Percentiles rank a stretch among this genome's conserved stretches.
These are phyloP conservation scores for Vanrija sp. DNA, from an alignment of 1,284 basidiomycete species.

Conservation along the genomic window DNA sequence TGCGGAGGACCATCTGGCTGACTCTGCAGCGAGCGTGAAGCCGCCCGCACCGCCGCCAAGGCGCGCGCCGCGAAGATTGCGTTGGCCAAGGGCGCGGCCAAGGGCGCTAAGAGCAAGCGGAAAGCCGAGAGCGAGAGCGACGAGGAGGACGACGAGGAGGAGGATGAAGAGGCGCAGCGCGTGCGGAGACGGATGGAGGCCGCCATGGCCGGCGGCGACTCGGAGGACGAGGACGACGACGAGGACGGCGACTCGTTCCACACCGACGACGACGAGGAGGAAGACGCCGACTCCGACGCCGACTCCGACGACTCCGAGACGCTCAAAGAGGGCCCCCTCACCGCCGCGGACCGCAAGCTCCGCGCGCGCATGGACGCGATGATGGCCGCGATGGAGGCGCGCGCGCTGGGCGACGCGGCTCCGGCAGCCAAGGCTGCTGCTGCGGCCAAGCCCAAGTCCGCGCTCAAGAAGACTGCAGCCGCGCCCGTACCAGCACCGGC, in stretches of 20 bases:
- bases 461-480: background rate
- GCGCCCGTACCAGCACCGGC: background rate
- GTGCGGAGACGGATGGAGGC: conserved; percentile 23
- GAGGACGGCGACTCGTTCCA: conserved; percentile 25
- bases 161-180: conserved; percentile 17
- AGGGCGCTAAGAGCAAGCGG: conserved; percentile 1
- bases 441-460: background rate
- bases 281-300: conserved; percentile 15
- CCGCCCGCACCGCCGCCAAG: conserved; percentile 17
- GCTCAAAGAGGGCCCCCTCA: conserved; percentile 24
- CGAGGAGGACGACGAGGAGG: conserved; percentile 23
- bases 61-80: conserved; percentile 21
- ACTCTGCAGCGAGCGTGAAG: conserved; percentile 1
- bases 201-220: conserved; percentile 15
- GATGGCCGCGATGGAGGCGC: conserved; percentile 35
- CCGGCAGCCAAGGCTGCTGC: background rate
- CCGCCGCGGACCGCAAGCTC: conserved; percentile 16
- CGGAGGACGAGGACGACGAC: conserved; percentile 29
- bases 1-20: too few species aligned
- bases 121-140: background rate
- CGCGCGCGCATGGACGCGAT: conserved; percentile 34
- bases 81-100: conserved; percentile 13
- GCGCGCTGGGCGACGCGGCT: conserved; percentile 18
- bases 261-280: conserved; percentile 25
- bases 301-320: conserved; percentile 34